Evolutionary conservation across 2,329 filamentous ascomycete species (phyloP).

Genomic region (Calycina marina): DNA sequence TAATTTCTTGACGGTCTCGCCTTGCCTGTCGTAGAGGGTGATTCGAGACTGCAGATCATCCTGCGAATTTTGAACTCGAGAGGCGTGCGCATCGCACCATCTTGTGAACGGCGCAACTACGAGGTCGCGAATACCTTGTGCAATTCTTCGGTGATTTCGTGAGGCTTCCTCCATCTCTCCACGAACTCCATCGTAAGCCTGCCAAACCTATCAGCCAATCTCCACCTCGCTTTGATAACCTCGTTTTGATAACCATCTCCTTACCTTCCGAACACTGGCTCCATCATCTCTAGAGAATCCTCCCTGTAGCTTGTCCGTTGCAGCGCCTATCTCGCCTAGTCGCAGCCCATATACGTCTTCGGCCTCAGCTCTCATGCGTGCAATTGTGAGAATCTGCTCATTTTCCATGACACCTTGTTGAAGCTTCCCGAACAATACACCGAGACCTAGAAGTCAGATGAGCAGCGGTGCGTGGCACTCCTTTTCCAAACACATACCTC

Average conservation of each 20-base stretch:
- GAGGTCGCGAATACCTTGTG: slow-evolving; percentile 87
- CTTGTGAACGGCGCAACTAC: slow-evolving; percentile 87
- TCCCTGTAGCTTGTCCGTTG: slow-evolving; percentile 66
- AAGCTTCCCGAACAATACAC: slow-evolving; percentile 89
- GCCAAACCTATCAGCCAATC: slow-evolving; percentile 15
- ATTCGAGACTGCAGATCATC: slow-evolving; percentile 84
- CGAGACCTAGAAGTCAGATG: slow-evolving; percentile 59
- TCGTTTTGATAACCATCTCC: background rate
- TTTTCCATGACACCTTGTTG: slow-evolving; percentile 95
- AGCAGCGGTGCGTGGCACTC: too few species aligned
- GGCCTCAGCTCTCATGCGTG: slow-evolving; percentile 86
- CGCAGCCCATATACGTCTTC: slow-evolving; percentile 79
- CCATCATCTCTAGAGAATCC: slow-evolving; percentile 89
- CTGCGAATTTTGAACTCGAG: slow-evolving; percentile 82
- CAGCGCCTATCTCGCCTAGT: slow-evolving; percentile 66
- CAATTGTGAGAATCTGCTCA: slow-evolving; percentile 81
- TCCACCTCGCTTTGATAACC: too few species aligned
- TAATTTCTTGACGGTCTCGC: slow-evolving; percentile 80
- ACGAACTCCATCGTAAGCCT: slow-evolving; percentile 91
- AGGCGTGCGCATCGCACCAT: slow-evolving; percentile 93
- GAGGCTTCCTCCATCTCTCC: slow-evolving; percentile 84
- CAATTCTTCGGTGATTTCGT: slow-evolving; percentile 87
- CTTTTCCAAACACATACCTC: too few species aligned
- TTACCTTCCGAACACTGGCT: slow-evolving; percentile 95
- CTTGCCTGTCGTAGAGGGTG: slow-evolving; percentile 85